Percentiles rank a stretch among this genome's conserved stretches.
These are phyloP conservation scores for Moesziomyces parantarcticus DNA, from an alignment of 1,284 basidiomycete genomes.

Conservation along the genomic window DNA sequence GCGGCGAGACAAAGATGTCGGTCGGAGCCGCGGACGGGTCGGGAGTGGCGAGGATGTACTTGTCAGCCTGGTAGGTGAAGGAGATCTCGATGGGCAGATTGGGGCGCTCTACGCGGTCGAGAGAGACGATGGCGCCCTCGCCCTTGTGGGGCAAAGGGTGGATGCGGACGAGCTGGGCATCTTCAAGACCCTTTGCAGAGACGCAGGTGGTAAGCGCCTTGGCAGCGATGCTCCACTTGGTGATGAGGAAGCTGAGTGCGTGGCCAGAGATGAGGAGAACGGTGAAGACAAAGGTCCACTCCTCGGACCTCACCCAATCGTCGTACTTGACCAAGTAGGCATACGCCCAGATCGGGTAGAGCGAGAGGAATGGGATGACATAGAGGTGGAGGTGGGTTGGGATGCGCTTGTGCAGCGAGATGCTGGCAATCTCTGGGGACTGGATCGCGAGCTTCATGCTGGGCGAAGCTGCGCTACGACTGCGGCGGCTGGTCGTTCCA, in stretches of 20 bases:
- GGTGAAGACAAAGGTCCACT: conserved; percentile 85
- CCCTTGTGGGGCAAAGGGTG: conserved; percentile 88
- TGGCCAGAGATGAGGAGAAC: conserved; percentile 86
- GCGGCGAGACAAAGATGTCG: conserved; percentile 57
- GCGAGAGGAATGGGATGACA: conserved; percentile 80
- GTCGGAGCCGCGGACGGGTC: conserved; percentile 59
- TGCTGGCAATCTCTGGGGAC: conserved; percentile 85
- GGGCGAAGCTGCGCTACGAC: conserved; percentile 20
- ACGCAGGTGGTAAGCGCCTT: conserved; percentile 80
- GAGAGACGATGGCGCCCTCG: conserved; percentile 85
- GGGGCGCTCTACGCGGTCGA: conserved; percentile 72
- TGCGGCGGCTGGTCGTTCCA: conserved; percentile 5
- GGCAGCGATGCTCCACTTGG: conserved; percentile 86
- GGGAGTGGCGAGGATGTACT: conserved; percentile 79
- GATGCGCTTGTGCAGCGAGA: conserved; percentile 82
- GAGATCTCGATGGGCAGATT: conserved; percentile 74
- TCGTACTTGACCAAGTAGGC: conserved; percentile 91
- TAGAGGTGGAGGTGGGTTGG: conserved; percentile 85
- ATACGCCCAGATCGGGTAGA: conserved; percentile 91
- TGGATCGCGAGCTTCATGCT: conserved; percentile 72
- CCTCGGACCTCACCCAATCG: conserved; percentile 72
- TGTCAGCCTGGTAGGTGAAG: conserved; percentile 96
- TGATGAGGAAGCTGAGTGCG: conserved; percentile 90
- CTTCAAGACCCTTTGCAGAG: conserved; percentile 70
- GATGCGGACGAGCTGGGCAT: conserved; percentile 84